Evolutionary conservation across 2,329 filamentous ascomycete species (phyloP), one percentile per base, ranked within the genome.

Genomic region (Penicillium sp.): DNA sequence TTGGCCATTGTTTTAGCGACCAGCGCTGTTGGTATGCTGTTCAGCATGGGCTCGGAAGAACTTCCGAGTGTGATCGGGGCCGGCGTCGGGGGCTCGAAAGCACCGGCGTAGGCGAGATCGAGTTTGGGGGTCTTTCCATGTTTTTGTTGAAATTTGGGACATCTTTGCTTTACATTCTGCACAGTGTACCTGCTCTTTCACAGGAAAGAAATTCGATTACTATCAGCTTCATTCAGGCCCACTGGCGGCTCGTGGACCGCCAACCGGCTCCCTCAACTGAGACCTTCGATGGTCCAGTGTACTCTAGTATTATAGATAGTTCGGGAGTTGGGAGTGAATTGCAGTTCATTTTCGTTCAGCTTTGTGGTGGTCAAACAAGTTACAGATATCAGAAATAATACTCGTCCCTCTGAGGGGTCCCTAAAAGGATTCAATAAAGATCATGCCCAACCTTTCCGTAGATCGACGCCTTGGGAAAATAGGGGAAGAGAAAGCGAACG

Each of bases 31-130:
- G 87, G 89, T 6, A 81, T 96, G 83, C 77, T 99, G 57, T 95
- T 89, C 77, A 88, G 82, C 64, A 91, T 98, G 71, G 95, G 94
- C 37, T 86, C 90, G 75, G 88, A 96, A 81, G 90, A 93, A 78
- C 82, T 98, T 65, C 95, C 95, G 0, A 93, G 93, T 69, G 94
- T 99, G 8, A 93, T 99, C 76, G 92, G 93, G n/a, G 95, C 95
- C 52, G 95, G 95, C 65, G 94, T 99, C 40, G 91, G 89, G 66
- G 86, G 87, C 60, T 83, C 88, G 37, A 92, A 74, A 54, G 67
- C 72, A 59, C 80, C 81, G 69, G 82, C 76, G 64, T 79, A 62
- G 73, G 61, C 7, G n/a, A 60, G 55, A 30, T 33, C 42, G 19
- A 22, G 19, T 22, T 22, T 22, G 25, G 46, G 14, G 4, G 40